phyloP scores from a whole-genome alignment of 169 alveolate genomes.

The Condylostoma magnum region DNA sequence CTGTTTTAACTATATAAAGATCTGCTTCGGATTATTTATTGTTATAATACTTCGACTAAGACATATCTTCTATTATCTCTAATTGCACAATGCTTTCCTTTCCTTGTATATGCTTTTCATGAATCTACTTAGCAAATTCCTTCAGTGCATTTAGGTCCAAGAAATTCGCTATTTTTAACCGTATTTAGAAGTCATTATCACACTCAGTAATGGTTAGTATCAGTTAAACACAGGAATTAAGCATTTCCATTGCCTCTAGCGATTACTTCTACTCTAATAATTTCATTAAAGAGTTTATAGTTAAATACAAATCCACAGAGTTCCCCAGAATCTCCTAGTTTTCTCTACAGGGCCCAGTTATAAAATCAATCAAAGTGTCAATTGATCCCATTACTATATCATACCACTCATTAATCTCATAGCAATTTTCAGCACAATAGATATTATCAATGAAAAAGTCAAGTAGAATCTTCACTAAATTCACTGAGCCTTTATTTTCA shows the following conservation, averaged over 20 bases:
- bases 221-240: not conserved
- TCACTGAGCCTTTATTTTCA: too few species aligned
- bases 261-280: not conserved
- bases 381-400: too few species aligned
- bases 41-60: too few species aligned
- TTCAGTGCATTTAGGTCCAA: not conserved
- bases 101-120: not conserved
- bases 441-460: too few species aligned
- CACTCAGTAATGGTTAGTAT: slow-evolving; percentile 14
- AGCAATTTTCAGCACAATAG: too few species aligned
- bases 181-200: not conserved
- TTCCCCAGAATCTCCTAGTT: not conserved
- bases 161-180: not conserved
- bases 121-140: not conserved
- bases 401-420: too few species aligned
- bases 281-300: not conserved
- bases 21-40: too few species aligned
- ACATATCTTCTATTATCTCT: too few species aligned
- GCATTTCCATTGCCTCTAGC: not conserved
- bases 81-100: not conserved
- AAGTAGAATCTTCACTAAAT: too few species aligned
- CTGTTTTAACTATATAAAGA: too few species aligned
- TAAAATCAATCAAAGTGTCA: slow-evolving; percentile 12
- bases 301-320: not conserved
- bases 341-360: slow-evolving; percentile 17